A percentile compares a stretch with the other conserved stretches of the same genome.
These are phyloP conservation scores for Aspergillus unguis DNA, from an alignment of 2,329 filamentous ascomycete species.

Conservation along the genomic window DNA sequence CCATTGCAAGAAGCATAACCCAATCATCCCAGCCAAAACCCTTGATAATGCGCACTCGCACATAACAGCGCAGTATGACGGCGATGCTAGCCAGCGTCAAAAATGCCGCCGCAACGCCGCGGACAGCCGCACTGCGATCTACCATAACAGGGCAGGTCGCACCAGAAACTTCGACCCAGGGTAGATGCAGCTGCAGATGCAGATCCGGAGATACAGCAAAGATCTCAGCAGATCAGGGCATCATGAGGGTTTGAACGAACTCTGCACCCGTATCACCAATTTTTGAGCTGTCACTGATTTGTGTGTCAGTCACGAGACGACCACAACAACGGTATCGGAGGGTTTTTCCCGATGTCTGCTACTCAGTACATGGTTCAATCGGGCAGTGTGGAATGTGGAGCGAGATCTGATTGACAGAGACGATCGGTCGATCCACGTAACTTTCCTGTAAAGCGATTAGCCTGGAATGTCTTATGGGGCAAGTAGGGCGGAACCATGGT, in stretches of 20 bases:
- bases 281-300: not conserved
- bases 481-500: not conserved
- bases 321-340: too few relatives aligned
- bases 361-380: not conserved
- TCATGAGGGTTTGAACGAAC: not conserved
- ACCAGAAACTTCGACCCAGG: not conserved
- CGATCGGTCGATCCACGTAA: not conserved
- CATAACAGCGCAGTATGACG: constrained; percentile 40
- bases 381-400: not conserved
- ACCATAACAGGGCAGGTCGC: not conserved
- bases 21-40: constrained; percentile 38
- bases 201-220: not conserved
- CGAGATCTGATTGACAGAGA: not conserved
- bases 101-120: constrained; percentile 34
- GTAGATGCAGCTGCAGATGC: not conserved
- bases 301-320: too few relatives aligned
- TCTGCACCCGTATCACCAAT: not conserved
- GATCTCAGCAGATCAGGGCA: not conserved
- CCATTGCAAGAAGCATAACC: constrained; percentile 31
- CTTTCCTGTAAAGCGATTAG: not conserved
- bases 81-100: constrained; percentile 40
- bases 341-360: too few relatives aligned
- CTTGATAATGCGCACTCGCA: constrained; percentile 39
- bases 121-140: constrained; percentile 13
- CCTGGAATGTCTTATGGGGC: not conserved